Evolutionary conservation across 176 grass and related monocot genomes (phyloP).

Genomic region (Oryza australiensis): DNA sequence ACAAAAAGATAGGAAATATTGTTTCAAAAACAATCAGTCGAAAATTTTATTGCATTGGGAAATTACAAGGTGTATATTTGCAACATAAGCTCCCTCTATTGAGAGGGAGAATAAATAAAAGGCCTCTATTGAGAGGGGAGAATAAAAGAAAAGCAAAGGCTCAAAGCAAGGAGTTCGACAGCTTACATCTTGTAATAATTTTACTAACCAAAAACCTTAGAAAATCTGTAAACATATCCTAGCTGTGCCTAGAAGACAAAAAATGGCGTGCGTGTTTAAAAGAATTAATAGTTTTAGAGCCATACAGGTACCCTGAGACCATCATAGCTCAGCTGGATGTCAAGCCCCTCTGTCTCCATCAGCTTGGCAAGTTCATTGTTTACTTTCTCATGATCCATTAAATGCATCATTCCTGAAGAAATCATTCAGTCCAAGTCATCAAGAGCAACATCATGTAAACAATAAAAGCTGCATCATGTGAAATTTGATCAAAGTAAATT

Average conservation of each 20-base stretch:
- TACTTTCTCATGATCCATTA: constrained; percentile 91
- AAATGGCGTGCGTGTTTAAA: not conserved
- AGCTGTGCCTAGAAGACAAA: constrained; percentile 14
- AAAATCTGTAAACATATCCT: constrained; percentile 11
- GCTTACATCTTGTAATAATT: constrained; percentile 37
- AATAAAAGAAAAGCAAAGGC: constrained; percentile 13
- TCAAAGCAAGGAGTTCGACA: constrained; percentile 22
- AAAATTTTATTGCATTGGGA: constrained; percentile 22
- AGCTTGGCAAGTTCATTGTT: constrained; percentile 73
- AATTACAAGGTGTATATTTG: constrained; percentile 16
- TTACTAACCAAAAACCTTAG: constrained; percentile 12
- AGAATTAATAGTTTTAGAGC: constrained; percentile 53
- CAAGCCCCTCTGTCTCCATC: constrained; percentile 76
- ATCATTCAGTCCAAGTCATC: constrained; percentile 26
- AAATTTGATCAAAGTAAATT: constrained; percentile 28
- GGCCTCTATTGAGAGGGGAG: constrained; percentile 12
- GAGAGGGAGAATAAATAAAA: not conserved
- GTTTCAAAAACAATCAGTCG: constrained; percentile 9
- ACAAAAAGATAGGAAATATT: not conserved
- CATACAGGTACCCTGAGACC: constrained; percentile 80
- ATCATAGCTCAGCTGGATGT: constrained; percentile 93
- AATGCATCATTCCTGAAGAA: constrained; percentile 96
- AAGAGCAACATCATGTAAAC: constrained; percentile 28
- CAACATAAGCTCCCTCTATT: constrained; percentile 34
- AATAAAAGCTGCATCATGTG: constrained; percentile 29